Conservation (phyloP, 179 eudicot species). For the Actinidia arguta region DNA sequence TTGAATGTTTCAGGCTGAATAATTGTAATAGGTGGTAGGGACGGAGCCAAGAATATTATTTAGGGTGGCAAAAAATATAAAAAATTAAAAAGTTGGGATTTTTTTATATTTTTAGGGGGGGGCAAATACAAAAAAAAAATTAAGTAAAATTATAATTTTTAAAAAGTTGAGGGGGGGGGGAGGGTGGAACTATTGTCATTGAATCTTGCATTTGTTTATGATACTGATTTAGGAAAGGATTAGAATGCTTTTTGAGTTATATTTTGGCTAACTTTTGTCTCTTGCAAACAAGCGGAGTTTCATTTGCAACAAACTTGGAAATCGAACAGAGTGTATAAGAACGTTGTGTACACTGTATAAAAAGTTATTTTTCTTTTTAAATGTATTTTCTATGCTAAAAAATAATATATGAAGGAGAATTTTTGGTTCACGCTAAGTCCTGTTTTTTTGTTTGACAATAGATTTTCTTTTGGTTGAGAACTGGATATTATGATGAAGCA, state of each 20-base stretch:
- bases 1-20: no score
- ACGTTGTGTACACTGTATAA: neutral
- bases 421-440: conserved; percentile 13
- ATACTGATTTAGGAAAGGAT: neutral
- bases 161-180: no score
- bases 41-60: no score
- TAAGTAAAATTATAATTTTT: no score
- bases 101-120: no score
- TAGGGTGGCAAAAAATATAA: no score
- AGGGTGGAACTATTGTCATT: no score
- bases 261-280: neutral
- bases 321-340: no score
- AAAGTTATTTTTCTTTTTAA: neutral
- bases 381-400: neutral
- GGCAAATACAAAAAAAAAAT: no score
- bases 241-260: neutral
- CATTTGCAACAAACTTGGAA: neutral
- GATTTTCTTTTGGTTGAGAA: conserved; percentile 95
- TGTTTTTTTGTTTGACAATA: conserved; percentile 34
- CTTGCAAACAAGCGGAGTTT: neutral
- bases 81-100: no score
- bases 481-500: conserved; percentile 94
- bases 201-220: neutral
- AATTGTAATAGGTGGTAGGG: no score
- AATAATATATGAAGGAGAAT: neutral